These are phyloP conservation scores for Colletotrichum navitas DNA, from an alignment of 2,329 filamentous ascomycete species.

Conservation along the genomic window DNA sequence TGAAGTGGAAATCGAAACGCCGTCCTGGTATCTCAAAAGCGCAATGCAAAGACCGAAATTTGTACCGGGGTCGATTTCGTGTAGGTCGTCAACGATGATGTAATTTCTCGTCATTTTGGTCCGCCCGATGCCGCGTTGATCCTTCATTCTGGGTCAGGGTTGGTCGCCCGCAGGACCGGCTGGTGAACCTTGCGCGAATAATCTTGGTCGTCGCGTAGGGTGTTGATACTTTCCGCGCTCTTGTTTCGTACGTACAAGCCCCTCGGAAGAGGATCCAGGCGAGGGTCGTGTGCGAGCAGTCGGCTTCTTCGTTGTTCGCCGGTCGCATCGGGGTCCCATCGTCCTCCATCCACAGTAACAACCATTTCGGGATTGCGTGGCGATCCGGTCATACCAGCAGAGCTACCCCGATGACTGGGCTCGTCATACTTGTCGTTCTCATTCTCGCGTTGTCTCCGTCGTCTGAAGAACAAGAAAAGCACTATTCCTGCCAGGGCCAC, in stretches of 20 bases:
- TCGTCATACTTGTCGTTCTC: constrained; percentile 59
- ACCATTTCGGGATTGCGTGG: constrained; percentile 60
- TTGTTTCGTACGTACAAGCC: constrained; percentile 69
- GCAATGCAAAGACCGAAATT: constrained; percentile 41
- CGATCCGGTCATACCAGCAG: constrained; percentile 61
- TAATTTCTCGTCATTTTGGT: constrained; percentile 20
- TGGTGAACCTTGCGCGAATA: constrained; percentile 72
- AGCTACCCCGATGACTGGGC: constrained; percentile 63
- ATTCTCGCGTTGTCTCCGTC: constrained; percentile 58
- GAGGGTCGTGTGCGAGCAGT: constrained; percentile 71
- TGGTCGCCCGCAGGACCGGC: constrained; percentile 71
- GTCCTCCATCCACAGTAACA: constrained; percentile 46
- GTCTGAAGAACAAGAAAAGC: constrained; percentile 60
- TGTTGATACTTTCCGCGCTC: constrained; percentile 74
- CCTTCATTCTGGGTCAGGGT: constrained; percentile 65
- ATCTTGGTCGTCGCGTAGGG: constrained; percentile 73
- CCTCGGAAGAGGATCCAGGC: constrained; percentile 71
- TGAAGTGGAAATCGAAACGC: constrained; percentile 42
- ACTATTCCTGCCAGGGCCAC: constrained; percentile 53
- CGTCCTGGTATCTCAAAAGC: constrained; percentile 45
- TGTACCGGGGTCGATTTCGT: constrained; percentile 40
- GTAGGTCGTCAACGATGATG: constrained; percentile 42
- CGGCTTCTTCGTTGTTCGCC: constrained; percentile 56
- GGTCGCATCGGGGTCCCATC: constrained; percentile 36
- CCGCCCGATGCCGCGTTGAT: constrained; percentile 15